Evolutionary conservation across 805 yeast genomes (phyloP), one percentile per base, ranked within the genome.

Genomic region (Kockiozyma suomiensis): DNA sequence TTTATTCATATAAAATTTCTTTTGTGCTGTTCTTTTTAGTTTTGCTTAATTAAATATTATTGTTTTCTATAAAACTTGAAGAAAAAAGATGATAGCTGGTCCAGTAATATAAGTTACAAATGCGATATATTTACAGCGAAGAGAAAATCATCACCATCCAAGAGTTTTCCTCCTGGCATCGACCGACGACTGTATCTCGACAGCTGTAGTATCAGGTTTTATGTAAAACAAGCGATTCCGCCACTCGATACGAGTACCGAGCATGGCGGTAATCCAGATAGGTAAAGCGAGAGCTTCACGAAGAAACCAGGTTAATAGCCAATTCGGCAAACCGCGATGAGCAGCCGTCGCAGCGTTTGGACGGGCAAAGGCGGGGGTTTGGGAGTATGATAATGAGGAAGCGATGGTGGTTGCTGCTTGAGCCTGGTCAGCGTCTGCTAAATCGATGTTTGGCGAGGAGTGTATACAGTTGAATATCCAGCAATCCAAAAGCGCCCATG

Each of bases 201-300:
- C 93, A 0, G 96, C 96, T 2, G 90, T 84, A 48, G 88, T 76
- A 70, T 90, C 96, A 3, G 84, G 77, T 55, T 84, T 82, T 64
- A 90, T 90, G 62, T 76, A 77, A 71, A 90, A 90, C 1, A 90
- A 89, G 64, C 83, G 79, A 38, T 90, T 88, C 61, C 97, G 77
- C 72, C 90, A 89, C 41, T 85, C 85, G 49, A 82, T 70, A 26
- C 66, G 80, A 12, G 86, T 85, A 0, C 97, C 97, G 32, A 78
- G 65, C 86, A 90, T 85, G 0, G 97, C 96, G 30, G 76, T 76
- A 1, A 86, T 59, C 97, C 97, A 90, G 23, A 90, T 82, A 0
- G 96, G 96, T 21, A 90, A 74, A 1, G 97, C 97, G 54, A 89
- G 73, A 0, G 79, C 2, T 70, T 90, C 97, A 54, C 97, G 77